A percentile compares a stretch with the other conserved stretches of the same genome.
Evolutionary conservation across 345 rosid genomes (phyloP).

Genomic region (Lagerstroemia speciosa): DNA sequence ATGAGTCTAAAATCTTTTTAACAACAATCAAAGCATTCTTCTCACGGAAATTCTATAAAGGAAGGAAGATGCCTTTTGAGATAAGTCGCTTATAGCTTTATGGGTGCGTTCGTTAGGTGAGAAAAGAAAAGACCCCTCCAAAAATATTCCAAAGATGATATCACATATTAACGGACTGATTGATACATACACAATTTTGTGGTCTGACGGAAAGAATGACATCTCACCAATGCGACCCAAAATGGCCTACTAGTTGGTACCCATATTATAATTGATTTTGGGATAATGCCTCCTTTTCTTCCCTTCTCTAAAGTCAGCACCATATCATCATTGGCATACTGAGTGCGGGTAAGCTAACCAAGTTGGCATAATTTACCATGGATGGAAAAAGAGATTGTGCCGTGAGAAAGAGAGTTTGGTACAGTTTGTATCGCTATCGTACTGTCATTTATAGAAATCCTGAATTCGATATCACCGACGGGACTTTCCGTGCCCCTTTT

Average conservation of each 20-base stretch:
- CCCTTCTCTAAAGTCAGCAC: slow-evolving; percentile 33
- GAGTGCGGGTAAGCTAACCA: slow-evolving; percentile 4
- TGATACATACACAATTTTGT: background rate
- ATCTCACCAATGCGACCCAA: background rate
- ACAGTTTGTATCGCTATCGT: too few relatives aligned
- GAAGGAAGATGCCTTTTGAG: slow-evolving; percentile 19
- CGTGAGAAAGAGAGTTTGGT: too few relatives aligned
- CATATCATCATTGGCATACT: slow-evolving; percentile 27
- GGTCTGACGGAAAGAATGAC: background rate
- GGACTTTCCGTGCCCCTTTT: too few relatives aligned
- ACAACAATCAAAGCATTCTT: background rate
- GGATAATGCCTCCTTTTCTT: background rate
- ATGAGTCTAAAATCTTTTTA: too few relatives aligned
- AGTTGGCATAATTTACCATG: too few relatives aligned
- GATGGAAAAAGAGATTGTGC: slow-evolving; percentile 7
- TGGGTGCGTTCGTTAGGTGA: slow-evolving; percentile 27
- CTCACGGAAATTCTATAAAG: background rate
- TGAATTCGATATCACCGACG: too few relatives aligned
- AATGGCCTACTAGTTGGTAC: background rate
- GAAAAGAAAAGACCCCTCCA: slow-evolving; percentile 1
- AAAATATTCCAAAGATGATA: slow-evolving; percentile 6
- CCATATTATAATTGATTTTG: background rate
- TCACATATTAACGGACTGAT: slow-evolving; percentile 20
- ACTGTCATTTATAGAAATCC: too few relatives aligned
- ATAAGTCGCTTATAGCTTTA: slow-evolving; percentile 1